phyloP scores from a whole-genome alignment of 2,329 filamentous ascomycete genomes.

The Arthrobotrys pseudoclavata region DNA sequence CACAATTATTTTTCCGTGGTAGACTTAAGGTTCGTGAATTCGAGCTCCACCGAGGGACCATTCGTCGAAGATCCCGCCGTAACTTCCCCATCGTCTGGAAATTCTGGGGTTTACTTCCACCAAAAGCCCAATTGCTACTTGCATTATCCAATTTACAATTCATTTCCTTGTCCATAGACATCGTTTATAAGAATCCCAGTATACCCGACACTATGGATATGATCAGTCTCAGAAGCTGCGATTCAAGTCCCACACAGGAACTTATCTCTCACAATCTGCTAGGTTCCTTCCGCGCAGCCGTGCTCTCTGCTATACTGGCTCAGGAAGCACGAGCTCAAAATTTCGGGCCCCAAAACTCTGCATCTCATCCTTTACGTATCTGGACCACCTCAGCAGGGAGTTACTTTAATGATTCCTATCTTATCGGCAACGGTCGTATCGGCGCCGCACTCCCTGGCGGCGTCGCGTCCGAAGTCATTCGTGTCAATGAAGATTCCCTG shows the following conservation, averaged over 20 bases:
- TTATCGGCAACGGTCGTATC: slow-evolving; percentile 69
- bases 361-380: slow-evolving; percentile 28
- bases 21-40: not conserved
- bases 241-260: not conserved
- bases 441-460: slow-evolving; percentile 69
- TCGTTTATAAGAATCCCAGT: not conserved
- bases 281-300: not conserved
- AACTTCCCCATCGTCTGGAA: not conserved
- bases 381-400: slow-evolving; percentile 48
- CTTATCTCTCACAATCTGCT: not conserved
- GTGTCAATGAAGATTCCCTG: slow-evolving; percentile 69
- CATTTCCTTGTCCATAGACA: not conserved
- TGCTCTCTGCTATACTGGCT: slow-evolving; percentile 23
- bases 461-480: slow-evolving; percentile 68
- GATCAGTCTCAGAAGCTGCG: not conserved
- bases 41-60: not conserved
- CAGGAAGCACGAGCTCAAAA: slow-evolving; percentile 12
- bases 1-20: slow-evolving; percentile 45
- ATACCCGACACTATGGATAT: not conserved
- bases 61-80: not conserved
- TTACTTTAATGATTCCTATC: slow-evolving; percentile 67
- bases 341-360: slow-evolving; percentile 31
- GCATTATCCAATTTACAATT: not conserved
- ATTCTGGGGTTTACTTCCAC: not conserved
- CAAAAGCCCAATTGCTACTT: not conserved